phyloP scores from a whole-genome alignment of 2,329 filamentous ascomycete genomes.

The Diaporthe australafricana region DNA sequence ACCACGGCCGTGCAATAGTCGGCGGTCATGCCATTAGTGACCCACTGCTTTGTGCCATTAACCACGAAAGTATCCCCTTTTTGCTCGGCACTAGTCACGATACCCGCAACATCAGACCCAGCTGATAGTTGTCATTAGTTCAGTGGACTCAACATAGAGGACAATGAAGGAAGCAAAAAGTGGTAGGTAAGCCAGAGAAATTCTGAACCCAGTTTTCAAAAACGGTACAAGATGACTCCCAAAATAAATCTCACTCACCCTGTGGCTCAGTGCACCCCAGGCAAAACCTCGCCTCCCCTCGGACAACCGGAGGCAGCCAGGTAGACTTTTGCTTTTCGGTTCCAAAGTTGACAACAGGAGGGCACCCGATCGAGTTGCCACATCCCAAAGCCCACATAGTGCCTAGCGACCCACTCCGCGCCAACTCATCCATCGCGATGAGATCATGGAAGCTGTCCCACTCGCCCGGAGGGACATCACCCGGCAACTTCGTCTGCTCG shows the following conservation, averaged over 20 bases:
- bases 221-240: too few species aligned
- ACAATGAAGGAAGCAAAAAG: background rate
- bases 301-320: conserved; percentile 18
- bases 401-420: conserved; percentile 47
- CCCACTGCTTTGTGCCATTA: conserved; percentile 73
- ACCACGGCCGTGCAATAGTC: conserved; percentile 70
- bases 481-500: background rate
- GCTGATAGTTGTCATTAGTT: background rate
- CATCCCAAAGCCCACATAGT: conserved; percentile 47
- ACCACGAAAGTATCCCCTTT: conserved; percentile 62
- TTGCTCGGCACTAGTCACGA: conserved; percentile 50
- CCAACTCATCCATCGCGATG: conserved; percentile 49
- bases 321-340: conserved; percentile 28
- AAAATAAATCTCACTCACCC: conserved; percentile 61
- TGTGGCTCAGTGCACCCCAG: conserved; percentile 33
- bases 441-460: conserved; percentile 51
- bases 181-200: background rate
- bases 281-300: conserved; percentile 30
- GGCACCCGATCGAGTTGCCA: conserved; percentile 46
- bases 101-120: conserved; percentile 18
- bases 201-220: too few species aligned
- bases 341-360: conserved; percentile 34
- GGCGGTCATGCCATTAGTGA: conserved; percentile 68
- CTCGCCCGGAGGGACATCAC: conserved; percentile 43
- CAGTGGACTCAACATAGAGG: background rate